Evolutionary conservation across 805 yeast genomes (phyloP), one percentile per base, ranked within the genome.

Genomic region (Starmerella apis): DNA sequence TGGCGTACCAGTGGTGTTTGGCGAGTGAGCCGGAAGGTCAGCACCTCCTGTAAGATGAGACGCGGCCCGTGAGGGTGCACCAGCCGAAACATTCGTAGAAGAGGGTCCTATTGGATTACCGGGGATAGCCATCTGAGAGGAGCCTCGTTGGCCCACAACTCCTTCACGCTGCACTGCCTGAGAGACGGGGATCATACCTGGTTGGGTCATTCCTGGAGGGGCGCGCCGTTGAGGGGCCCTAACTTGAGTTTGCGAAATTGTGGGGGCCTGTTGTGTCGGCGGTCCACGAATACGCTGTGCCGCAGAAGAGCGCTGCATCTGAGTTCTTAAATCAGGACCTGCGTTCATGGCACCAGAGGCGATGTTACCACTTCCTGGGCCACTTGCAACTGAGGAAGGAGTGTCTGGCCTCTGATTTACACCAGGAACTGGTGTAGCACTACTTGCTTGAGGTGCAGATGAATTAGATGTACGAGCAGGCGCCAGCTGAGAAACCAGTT

Each of bases 401-500:
- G 37, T 25, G 20, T 20, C 30, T 6, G 44, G 33, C 20, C 32
- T 23, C 44, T 41, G 44, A 13, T 38, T 22, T 4, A 16, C 16
- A 8, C 30, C 27, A 36, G 27, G 13, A 7, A 20, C 13, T 5
- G 41, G 22, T 14, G 41, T 19, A 36, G 35, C 16, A 31, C 16
- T 31, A 31, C 16, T 11, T 5, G 14, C 11, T 7, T 31, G 35
- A 6, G 35, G 18, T 6, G 35, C 10, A 27, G 31, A 27, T 13
- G 31, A 27, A 14, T 7, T 18, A 31, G 35, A 20, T 5, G 39
- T 4, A 11, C 43, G 43, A 1, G 43, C 33, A 28, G 50, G 49
- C 18, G 37, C 37, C 27, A 50, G 45, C 22, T 49, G 51, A 14
- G 46, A 18, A 9, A 33, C 43, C 23, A 53, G 52, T 22, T 42